These are phyloP conservation scores for Neonectria magnoliae DNA, from an alignment of 2,329 filamentous ascomycete species.

Conservation along the genomic window DNA sequence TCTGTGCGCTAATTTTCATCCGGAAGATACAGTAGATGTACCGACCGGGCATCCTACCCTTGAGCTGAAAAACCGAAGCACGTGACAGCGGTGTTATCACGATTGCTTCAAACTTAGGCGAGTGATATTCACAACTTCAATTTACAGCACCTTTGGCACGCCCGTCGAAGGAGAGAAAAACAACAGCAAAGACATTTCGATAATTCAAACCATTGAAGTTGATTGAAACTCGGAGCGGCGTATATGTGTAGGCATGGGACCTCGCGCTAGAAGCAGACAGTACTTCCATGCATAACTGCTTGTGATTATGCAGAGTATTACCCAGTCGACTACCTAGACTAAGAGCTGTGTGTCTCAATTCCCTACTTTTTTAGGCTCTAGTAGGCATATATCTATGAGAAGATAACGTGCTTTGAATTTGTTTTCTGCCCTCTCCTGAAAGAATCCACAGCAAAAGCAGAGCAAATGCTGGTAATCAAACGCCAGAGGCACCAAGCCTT, in stretches of 20 bases:
- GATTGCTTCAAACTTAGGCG: not conserved
- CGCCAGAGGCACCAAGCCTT: not conserved
- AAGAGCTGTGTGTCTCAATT: not conserved
- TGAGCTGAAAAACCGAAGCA: not conserved
- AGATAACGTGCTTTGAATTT: not conserved
- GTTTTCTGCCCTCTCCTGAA: not conserved
- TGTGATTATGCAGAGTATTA: not conserved
- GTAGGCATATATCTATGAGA: not conserved
- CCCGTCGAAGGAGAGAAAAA: not conserved
- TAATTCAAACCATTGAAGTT: not conserved
- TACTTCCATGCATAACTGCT: not conserved
- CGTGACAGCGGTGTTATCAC: not conserved
- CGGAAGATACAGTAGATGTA: conserved; percentile 1
- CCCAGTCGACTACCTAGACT: too few relatives aligned
- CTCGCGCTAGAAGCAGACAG: not conserved
- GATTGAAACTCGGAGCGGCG: not conserved
- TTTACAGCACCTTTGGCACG: not conserved
- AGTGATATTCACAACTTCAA: not conserved
- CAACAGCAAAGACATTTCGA: not conserved
- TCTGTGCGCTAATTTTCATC: not conserved
- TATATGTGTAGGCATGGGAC: not conserved
- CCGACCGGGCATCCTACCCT: not conserved
- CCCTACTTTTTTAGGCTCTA: not conserved
- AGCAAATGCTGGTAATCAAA: not conserved
- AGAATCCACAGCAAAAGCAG: not conserved